Percentiles rank a stretch among this genome's conserved stretches.
Conservation (phyloP, 129 eudicot genomes). For the Helichrysum umbraculigerum region DNA sequence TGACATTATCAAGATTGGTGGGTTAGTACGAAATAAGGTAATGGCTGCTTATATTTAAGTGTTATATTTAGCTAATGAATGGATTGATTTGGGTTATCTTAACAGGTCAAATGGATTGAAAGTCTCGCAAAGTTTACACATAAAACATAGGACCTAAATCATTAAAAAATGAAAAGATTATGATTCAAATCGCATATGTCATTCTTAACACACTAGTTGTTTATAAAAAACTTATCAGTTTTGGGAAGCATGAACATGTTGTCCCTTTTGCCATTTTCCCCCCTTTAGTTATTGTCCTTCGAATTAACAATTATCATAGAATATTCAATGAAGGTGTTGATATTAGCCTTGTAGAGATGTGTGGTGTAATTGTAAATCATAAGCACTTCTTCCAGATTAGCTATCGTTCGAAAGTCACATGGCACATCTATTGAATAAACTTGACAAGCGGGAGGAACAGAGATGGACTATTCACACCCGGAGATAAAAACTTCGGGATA, state of each 20-base stretch:
- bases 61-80: neutral
- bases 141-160: no score
- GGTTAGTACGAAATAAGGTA: slow-evolving; percentile 34
- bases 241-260: neutral
- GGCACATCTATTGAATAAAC: neutral
- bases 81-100: neutral
- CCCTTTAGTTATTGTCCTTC: neutral
- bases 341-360: neutral
- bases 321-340: neutral
- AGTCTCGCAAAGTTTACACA: neutral
- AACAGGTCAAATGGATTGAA: neutral
- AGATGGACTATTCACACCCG: neutral
- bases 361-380: neutral
- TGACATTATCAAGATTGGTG: slow-evolving; percentile 89
- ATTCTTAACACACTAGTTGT: neutral
- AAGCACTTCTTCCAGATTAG: neutral
- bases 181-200: neutral
- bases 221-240: neutral
- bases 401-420: neutral
- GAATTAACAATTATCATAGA: neutral
- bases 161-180: no score
- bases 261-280: no score
- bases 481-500: neutral
- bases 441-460: neutral
- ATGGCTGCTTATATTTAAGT: neutral